These are phyloP conservation scores for Berkeleyomyces rouxiae DNA, from an alignment of 2,329 filamentous ascomycete species.

Conservation along the genomic window DNA sequence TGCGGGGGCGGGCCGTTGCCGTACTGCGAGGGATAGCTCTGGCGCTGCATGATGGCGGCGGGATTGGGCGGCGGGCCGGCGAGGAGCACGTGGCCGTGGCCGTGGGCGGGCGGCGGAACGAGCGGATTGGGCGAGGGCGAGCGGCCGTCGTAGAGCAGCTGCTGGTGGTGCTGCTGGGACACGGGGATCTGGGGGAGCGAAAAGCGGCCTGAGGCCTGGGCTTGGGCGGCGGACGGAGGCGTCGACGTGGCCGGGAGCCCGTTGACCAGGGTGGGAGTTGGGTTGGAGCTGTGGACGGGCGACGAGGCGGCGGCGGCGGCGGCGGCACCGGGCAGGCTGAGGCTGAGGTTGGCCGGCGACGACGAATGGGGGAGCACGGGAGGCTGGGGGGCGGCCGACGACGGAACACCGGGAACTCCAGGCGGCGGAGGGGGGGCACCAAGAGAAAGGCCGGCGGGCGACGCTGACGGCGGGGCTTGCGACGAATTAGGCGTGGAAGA, in stretches of 20 bases:
- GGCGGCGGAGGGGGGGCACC: neutral
- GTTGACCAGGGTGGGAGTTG: slow-evolving; percentile 1
- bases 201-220: slow-evolving; percentile 2
- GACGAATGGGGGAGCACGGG: neutral
- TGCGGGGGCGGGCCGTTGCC: slow-evolving; percentile 2
- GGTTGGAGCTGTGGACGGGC: neutral
- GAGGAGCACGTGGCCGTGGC: slow-evolving; percentile 18
- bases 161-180: slow-evolving; percentile 5
- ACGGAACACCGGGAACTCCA: neutral
- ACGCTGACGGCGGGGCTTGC: slow-evolving; percentile 7
- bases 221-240: neutral
- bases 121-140: slow-evolving; percentile 23
- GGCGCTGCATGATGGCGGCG: slow-evolving; percentile 39
- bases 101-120: slow-evolving; percentile 17
- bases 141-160: slow-evolving; percentile 7
- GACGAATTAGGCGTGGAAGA: slow-evolving; percentile 7
- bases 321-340: slow-evolving; percentile 18
- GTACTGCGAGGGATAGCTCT: slow-evolving; percentile 21
- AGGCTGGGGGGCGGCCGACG: neutral
- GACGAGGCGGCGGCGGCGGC: slow-evolving; percentile 12
- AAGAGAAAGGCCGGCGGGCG: slow-evolving; percentile 3
- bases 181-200: slow-evolving; percentile 7
- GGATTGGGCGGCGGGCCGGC: neutral
- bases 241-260: neutral
- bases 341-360: slow-evolving; percentile 9